Evolutionary conservation across 2,329 filamentous ascomycete species (phyloP).

Genomic region (Neofusicoccum parvum): DNA sequence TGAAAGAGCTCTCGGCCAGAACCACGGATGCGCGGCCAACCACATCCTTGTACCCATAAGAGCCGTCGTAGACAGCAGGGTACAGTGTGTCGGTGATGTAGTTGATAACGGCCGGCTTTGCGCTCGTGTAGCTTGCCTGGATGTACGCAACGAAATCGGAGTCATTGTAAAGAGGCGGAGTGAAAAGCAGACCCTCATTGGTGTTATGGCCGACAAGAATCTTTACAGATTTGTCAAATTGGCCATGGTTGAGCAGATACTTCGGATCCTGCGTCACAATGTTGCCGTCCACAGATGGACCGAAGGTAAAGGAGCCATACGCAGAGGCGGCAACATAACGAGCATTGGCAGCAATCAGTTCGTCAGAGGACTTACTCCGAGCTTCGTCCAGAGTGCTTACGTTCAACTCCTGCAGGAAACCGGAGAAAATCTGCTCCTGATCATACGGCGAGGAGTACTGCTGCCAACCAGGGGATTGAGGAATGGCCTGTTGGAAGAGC

Average conservation of each 20-base stretch:
- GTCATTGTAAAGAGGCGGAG: constrained; percentile 24
- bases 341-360: constrained; percentile 37
- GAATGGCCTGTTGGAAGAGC: constrained; percentile 42
- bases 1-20: constrained; percentile 49
- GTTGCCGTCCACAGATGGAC: constrained; percentile 38
- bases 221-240: constrained; percentile 38
- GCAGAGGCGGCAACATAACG: constrained; percentile 32
- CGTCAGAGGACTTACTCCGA: constrained; percentile 33
- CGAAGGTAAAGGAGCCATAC: constrained; percentile 39
- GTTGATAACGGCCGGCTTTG: constrained; percentile 36
- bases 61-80: constrained; percentile 52
- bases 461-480: constrained; percentile 45
- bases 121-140: constrained; percentile 30
- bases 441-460: constrained; percentile 30
- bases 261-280: constrained; percentile 36
- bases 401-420: constrained; percentile 36
- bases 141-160: constrained; percentile 33
- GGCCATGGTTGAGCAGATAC: constrained; percentile 37
- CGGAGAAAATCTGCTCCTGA: constrained; percentile 35
- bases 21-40: constrained; percentile 47
- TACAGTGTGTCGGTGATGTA: constrained; percentile 52
- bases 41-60: constrained; percentile 49
- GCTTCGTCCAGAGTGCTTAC: constrained; percentile 37
- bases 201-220: constrained; percentile 47
- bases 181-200: constrained; percentile 46